phyloP scores from a whole-genome alignment of 2,329 filamentous ascomycete species.

The Alternaria sp. region DNA sequence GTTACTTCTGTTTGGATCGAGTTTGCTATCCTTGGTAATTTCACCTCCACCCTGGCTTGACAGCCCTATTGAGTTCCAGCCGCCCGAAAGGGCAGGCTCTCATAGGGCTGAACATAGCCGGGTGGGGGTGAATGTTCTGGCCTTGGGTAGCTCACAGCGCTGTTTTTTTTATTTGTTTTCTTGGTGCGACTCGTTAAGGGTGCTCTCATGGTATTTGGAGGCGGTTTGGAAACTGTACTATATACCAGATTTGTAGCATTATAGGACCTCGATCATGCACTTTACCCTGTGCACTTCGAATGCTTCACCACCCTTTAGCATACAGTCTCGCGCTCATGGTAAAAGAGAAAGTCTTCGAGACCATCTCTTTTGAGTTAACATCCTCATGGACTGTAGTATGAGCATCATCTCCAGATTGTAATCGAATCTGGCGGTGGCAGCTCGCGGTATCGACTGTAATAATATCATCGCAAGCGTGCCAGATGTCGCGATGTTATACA shows the following conservation, averaged over 20 bases:
- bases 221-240: neutral
- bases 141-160: neutral
- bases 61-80: neutral
- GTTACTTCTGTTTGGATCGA: neutral
- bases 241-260: neutral
- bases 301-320: neutral
- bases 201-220: neutral
- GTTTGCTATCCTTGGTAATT: neutral
- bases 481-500: neutral
- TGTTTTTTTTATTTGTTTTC: neutral
- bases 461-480: neutral
- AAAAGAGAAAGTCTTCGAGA: neutral
- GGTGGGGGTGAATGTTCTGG: neutral
- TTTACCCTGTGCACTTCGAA: neutral
- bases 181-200: rapidly evolving
- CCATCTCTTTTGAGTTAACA: neutral
- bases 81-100: neutral
- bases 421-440: neutral
- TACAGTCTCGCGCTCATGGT: neutral
- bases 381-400: neutral
- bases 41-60: neutral
- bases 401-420: neutral
- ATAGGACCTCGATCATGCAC: neutral
- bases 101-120: neutral
- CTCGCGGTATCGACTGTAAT: neutral